phyloP scores from a whole-genome alignment of 208 protist species.

The Leishmania guyanensis region DNA sequence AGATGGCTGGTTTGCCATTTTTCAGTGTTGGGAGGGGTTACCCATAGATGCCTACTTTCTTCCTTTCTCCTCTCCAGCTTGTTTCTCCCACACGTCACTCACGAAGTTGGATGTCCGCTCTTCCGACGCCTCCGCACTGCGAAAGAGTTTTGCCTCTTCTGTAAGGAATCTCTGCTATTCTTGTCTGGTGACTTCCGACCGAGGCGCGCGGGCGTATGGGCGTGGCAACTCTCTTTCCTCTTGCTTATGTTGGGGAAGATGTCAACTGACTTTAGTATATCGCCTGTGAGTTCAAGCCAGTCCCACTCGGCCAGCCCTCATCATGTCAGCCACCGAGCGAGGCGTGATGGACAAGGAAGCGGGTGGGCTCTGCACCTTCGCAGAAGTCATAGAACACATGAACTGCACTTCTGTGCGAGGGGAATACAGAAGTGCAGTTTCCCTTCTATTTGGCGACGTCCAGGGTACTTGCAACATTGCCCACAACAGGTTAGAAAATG shows the following conservation, averaged over 20 bases:
- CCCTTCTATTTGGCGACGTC: slow-evolving; percentile 4
- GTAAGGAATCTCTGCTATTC: neutral
- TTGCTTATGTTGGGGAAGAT: neutral
- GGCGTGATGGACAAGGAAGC: no score
- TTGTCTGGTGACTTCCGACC: neutral
- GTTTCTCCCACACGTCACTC: neutral
- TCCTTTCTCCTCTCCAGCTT: neutral
- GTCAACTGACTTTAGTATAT: neutral
- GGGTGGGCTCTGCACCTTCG: no score
- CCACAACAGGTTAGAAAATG: neutral
- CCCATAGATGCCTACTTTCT: neutral
- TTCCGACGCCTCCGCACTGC: neutral
- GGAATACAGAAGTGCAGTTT: neutral
- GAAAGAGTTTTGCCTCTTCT: neutral
- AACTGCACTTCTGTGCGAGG: no score
- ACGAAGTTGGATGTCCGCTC: neutral
- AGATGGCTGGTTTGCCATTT: neutral
- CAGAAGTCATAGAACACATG: no score
- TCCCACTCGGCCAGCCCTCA: neutral
- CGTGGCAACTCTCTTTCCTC: neutral
- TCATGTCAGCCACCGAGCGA: no score
- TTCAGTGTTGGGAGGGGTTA: neutral
- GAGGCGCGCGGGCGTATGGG: neutral
- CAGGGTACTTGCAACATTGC: neutral
- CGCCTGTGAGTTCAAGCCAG: neutral